Percentiles rank a stretch among this genome's conserved stretches.
Conservation (phyloP, 495 filamentous ascomycete genomes). For the Thermothielavioides terrestris region DNA sequence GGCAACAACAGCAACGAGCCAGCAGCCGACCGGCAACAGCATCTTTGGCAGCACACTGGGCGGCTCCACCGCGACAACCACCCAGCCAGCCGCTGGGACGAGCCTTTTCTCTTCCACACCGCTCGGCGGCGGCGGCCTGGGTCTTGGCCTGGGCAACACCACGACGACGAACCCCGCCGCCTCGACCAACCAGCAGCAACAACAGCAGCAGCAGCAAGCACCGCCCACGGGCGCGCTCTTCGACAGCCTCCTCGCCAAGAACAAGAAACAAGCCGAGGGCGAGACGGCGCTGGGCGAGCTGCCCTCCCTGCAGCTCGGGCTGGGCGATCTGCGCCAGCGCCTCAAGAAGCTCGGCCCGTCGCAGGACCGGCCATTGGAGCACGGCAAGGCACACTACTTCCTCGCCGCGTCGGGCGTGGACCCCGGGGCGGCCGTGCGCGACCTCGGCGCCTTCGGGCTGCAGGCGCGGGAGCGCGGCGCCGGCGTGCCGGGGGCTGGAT, state of each 20-base stretch:
- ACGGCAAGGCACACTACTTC: conserved; percentile 72
- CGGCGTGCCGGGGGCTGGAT: neutral
- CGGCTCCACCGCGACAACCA: conserved; percentile 2
- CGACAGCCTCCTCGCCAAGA: conserved; percentile 75
- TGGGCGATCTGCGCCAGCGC: conserved; percentile 78
- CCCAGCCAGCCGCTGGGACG: neutral
- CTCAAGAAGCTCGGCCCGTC: conserved; percentile 66
- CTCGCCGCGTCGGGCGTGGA: conserved; percentile 84
- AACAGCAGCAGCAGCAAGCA: conserved; percentile 12
- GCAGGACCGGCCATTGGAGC: conserved; percentile 39
- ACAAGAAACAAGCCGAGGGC: conserved; percentile 52
- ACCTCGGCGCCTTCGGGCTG: conserved; percentile 54
- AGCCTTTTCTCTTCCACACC: conserved; percentile 1
- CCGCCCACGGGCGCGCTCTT: conserved; percentile 59
- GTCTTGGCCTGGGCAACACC: conserved; percentile 1
- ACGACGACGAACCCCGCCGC: neutral
- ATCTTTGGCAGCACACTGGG: conserved; percentile 11
- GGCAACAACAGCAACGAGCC: neutral
- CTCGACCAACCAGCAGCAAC: conserved; percentile 2
- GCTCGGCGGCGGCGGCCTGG: neutral
- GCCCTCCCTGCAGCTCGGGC: conserved; percentile 67
- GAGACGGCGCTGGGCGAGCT: conserved; percentile 48
- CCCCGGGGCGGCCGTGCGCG: conserved; percentile 64
- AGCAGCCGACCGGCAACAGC: conserved; percentile 6
- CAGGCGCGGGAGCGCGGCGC: conserved; percentile 29